Conservation (phyloP, 371 early-diverging fungal genomes). For the Syncephalastrum sp. region DNA sequence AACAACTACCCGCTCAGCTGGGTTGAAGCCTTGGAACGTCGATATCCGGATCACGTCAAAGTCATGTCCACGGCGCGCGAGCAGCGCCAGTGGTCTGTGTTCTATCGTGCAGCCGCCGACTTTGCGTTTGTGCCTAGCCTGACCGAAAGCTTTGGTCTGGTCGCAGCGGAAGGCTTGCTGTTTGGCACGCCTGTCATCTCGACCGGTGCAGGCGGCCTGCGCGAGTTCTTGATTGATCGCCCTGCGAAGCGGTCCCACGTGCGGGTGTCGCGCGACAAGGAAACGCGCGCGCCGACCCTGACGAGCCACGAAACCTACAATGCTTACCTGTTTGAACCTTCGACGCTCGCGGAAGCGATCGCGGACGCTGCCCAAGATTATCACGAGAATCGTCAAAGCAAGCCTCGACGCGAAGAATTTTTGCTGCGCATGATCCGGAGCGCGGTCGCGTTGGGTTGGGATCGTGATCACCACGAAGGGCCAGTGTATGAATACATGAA, state of each 20-base stretch:
- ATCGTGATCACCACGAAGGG: slow-evolving; percentile 25
- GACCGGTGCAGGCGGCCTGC: slow-evolving; percentile 53
- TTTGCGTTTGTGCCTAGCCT: slow-evolving; percentile 56
- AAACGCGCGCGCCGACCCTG: slow-evolving; percentile 21
- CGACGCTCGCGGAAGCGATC: slow-evolving; percentile 33
- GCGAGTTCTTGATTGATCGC: slow-evolving; percentile 58
- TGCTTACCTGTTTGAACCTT: slow-evolving; percentile 20
- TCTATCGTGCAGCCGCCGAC: slow-evolving; percentile 64
- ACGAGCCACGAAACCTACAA: slow-evolving; percentile 14
- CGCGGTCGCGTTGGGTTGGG: slow-evolving; percentile 51
- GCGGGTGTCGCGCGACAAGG: slow-evolving; percentile 8
- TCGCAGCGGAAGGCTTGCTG: slow-evolving; percentile 58
- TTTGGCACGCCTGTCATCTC: slow-evolving; percentile 64
- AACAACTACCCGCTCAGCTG: slow-evolving; percentile 51
- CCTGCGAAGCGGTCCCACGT: slow-evolving; percentile 13
- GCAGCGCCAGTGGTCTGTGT: slow-evolving; percentile 53
- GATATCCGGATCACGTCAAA: slow-evolving; percentile 50
- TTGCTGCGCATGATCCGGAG: slow-evolving; percentile 40
- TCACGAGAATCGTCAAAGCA: slow-evolving; percentile 14
- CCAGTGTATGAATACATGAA: slow-evolving; percentile 24
- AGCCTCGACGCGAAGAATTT: slow-evolving; percentile 43
- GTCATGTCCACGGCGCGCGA: slow-evolving; percentile 45
- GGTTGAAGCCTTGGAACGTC: slow-evolving; percentile 34
- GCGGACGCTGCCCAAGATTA: slow-evolving; percentile 37
- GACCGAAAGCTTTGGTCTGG: slow-evolving; percentile 51